Base-by-base conservation (phyloP, 2,329 filamentous ascomycete species). In the Trichoderma koningiopsis region DNA sequence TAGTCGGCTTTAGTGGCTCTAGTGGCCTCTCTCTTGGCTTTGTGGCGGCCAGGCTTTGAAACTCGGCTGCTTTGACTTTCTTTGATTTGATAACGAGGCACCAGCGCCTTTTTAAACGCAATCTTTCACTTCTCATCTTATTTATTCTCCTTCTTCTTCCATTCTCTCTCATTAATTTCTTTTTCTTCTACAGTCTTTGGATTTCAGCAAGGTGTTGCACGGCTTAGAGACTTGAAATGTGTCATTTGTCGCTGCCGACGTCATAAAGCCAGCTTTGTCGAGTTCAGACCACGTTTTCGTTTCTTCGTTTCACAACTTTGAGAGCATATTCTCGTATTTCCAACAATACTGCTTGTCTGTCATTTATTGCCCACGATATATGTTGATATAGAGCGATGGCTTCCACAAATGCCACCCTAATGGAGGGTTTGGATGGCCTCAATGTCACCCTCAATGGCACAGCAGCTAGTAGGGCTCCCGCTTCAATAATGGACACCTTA, bases 401-500 rank as follows among this genome's bases (percentile, higher is more conserved):
- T 75, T 72, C 75, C 10, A 72, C 72, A 60, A 77, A 78, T 22
- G 66, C 72, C 13, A 74, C 76, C 22, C 52, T 66, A 40, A 66
- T 58, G 63, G 73, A 73, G 52, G 72, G 72, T 37, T 68, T 78
- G 7, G 77, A 79, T 35, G 70, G 75, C 22, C 68, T 79, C 49
- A 78, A 79, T 33, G 72, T 77, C 19, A 79, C 77, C 6, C 14
- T 73, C 27, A 73, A 75, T 62, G 68, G 70, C 43, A 75, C 75
- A 11, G 59, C 66, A 22, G 65, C 57, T 13, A 59, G 65, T 24
- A 64, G 22, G 3, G 29, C 71, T 11, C 29, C 70, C n/a, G 74
- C 74, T 63, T 74, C 75, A 5, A 72, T 77, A n/a, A 72, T 79
- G 63, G 72, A 74, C 11, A 75, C 73, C 47, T 62, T 81, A 8